Conservation (phyloP, 345 rosid species). For the Kandelia obovata region DNA sequence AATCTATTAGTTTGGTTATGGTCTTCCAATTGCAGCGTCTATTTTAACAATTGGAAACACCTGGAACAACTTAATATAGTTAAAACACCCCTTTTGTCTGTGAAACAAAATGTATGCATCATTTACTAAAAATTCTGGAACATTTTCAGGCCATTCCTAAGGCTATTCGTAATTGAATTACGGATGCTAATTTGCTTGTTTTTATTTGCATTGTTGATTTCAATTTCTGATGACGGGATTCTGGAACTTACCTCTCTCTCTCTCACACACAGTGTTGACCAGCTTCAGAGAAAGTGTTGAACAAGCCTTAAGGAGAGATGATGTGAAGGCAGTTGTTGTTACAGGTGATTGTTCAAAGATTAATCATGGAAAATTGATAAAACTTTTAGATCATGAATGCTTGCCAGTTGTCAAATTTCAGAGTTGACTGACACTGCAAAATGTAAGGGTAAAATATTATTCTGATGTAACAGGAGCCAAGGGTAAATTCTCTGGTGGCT, state of each 20-base stretch:
- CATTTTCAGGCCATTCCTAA: neutral
- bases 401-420: neutral
- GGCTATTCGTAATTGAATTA: neutral
- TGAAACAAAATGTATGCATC: neutral
- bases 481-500: conserved; percentile 95
- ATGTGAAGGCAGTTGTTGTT: conserved; percentile 92
- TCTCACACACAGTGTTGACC: conserved; percentile 43
- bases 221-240: neutral
- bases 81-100: too few species aligned
- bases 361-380: neutral
- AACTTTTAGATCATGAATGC: neutral
- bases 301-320: conserved; percentile 70
- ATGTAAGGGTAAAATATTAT: conserved; percentile 16
- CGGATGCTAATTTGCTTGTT: neutral
- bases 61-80: too few species aligned
- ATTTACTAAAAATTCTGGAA: neutral
- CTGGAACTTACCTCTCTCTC: neutral
- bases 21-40: neutral
- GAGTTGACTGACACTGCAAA: neutral
- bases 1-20: neutral
- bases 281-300: conserved; percentile 76
- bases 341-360: conserved; percentile 46
- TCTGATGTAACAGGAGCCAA: conserved; percentile 56
- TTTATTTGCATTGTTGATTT: too few species aligned
- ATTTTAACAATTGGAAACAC: too few species aligned